Percentiles rank a stretch among this genome's conserved stretches.
Conservation (phyloP, 192 early-diverging fungal genomes). For the Coemansia sp. region DNA sequence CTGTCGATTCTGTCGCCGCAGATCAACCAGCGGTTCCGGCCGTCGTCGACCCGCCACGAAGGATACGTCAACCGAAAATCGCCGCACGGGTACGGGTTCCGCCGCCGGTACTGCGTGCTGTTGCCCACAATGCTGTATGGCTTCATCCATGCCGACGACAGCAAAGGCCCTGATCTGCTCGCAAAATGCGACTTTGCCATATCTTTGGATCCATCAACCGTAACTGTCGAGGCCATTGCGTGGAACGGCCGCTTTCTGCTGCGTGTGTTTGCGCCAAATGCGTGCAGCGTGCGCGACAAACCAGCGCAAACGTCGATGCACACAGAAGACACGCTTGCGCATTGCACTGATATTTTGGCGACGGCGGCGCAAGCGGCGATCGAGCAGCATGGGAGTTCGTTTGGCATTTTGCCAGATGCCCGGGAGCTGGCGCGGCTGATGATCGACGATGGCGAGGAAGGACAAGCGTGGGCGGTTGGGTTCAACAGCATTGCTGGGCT, state of each 20-base stretch:
- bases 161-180: constrained; percentile 30
- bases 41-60: constrained; percentile 37
- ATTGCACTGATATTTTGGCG: constrained; percentile 53
- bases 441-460: constrained; percentile 52
- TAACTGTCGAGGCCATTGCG: constrained; percentile 49
- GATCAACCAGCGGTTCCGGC: constrained; percentile 26
- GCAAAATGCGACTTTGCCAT: constrained; percentile 46
- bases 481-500: constrained; percentile 50
- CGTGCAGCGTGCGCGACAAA: constrained; percentile 39
- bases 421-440: constrained; percentile 49
- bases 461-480: constrained; percentile 43
- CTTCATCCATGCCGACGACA: constrained; percentile 39
- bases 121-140: constrained; percentile 33
- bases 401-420: constrained; percentile 48
- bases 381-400: constrained; percentile 53
- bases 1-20: constrained; percentile 28
- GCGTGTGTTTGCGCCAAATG: constrained; percentile 46
- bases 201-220: constrained; percentile 33
- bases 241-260: constrained; percentile 53
- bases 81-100: constrained; percentile 51
- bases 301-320: constrained; percentile 39
- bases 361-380: constrained; percentile 50
- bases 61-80: constrained; percentile 54
- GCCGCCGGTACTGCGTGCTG: constrained; percentile 53
- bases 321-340: constrained; percentile 27